Evolutionary conservation across 192 early-diverging fungal genomes (phyloP).

Genomic region (Backusella westeae): DNA sequence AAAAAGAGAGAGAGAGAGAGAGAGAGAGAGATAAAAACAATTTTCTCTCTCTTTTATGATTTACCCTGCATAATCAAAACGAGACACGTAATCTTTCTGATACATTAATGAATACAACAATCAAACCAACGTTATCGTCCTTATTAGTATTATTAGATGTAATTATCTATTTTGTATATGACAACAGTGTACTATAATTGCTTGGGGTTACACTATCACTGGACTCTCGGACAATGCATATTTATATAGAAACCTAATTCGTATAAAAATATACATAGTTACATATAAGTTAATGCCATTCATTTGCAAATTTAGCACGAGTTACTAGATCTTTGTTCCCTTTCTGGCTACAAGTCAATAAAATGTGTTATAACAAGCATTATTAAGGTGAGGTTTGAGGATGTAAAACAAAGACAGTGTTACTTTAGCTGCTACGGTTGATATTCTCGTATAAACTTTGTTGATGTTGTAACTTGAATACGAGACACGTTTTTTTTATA

Average conservation of each 20-base stretch:
- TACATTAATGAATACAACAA: too few species aligned
- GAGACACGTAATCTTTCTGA: too few species aligned
- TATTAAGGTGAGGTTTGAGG: background rate
- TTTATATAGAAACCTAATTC: background rate
- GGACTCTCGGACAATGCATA: background rate
- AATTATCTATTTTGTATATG: too few species aligned
- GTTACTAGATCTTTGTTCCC: background rate
- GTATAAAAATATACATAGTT: background rate
- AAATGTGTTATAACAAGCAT: slow-evolving; percentile 5
- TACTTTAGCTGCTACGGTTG: slow-evolving; percentile 5
- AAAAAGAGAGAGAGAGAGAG: too few species aligned
- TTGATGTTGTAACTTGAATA: slow-evolving; percentile 1
- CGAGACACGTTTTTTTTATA: background rate
- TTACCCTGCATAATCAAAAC: too few species aligned
- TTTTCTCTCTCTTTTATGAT: too few species aligned
- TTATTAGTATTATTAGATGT: too few species aligned
- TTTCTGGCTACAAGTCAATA: slow-evolving; percentile 3
- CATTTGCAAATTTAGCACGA: slow-evolving; percentile 10
- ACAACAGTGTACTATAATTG: too few species aligned
- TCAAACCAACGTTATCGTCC: too few species aligned
- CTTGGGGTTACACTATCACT: background rate
- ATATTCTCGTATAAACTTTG: slow-evolving; percentile 9
- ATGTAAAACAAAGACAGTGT: background rate
- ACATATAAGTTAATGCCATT: background rate
- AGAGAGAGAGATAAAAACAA: too few species aligned